Evolutionary conservation across 192 early-diverging fungal genomes (phyloP).

Genomic region (Rhizophagus prolifer): DNA sequence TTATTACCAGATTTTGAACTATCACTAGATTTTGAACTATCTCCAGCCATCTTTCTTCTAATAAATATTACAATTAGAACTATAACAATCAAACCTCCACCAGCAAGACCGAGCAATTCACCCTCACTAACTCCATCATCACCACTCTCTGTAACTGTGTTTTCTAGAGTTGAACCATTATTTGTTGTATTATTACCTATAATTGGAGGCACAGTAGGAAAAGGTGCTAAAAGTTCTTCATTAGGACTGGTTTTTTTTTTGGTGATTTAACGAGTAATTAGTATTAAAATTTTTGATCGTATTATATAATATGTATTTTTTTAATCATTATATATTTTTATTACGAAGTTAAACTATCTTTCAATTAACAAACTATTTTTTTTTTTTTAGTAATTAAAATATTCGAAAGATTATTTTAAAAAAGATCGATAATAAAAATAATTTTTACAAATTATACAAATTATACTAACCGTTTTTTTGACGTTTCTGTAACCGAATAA

Average conservation of each 20-base stretch:
- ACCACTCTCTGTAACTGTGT: background rate
- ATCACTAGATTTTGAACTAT: no score
- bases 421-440: background rate
- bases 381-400: no score
- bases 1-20: no score
- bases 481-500: background rate
- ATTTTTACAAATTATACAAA: background rate
- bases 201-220: background rate
- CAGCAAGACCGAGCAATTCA: background rate
- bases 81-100: background rate
- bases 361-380: no score
- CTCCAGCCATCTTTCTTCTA: background rate
- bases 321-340: no score
- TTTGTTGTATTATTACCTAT: background rate
- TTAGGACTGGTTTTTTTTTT: background rate
- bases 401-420: no score
- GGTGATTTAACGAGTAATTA: background rate
- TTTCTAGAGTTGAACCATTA: background rate
- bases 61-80: background rate
- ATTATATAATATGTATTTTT: no score
- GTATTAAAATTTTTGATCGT: no score
- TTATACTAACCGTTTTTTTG: background rate
- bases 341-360: no score
- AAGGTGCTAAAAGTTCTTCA: background rate
- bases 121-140: background rate